Conservation (phyloP, 805 yeast genomes). For the Pichia heedii region DNA sequence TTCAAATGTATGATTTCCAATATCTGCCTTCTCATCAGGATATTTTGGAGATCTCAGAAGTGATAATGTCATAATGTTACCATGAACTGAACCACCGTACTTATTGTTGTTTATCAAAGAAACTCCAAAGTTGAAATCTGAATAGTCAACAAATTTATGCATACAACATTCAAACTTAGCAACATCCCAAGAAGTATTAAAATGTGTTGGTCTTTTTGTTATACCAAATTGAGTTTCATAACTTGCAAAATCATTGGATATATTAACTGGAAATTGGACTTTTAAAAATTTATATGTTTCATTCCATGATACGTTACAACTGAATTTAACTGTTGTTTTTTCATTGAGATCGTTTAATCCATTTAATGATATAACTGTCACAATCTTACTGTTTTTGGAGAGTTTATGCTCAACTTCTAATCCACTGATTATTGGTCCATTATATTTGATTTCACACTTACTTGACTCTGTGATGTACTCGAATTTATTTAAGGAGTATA, state of each 20-base stretch:
- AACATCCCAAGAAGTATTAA: constrained; percentile 90
- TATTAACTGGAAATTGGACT: constrained; percentile 88
- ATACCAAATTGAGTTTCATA: constrained; percentile 94
- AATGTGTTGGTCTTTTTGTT: constrained; percentile 89
- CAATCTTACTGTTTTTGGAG: constrained; percentile 47
- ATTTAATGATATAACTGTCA: constrained; percentile 60
- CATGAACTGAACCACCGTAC: constrained; percentile 90
- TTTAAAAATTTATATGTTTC: constrained; percentile 82
- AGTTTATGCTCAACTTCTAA: constrained; percentile 55
- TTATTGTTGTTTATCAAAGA: constrained; percentile 75
- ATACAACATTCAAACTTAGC: constrained; percentile 95
- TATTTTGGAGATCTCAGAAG: constrained; percentile 85
- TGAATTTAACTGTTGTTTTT: constrained; percentile 39
- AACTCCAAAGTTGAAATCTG: constrained; percentile 83
- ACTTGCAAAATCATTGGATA: constrained; percentile 65
- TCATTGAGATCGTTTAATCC: constrained; percentile 35
- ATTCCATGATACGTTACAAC: constrained; percentile 71
- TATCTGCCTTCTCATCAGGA: constrained; percentile 92
- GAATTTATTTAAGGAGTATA: constrained; percentile 71
- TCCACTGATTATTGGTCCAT: constrained; percentile 54
- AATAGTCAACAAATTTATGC: constrained; percentile 88
- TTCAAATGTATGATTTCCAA: constrained; percentile 77
- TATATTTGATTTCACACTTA: constrained; percentile 32
- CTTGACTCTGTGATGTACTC: constrained; percentile 37
- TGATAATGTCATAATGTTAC: constrained; percentile 83